Evolutionary conservation across 148 eudicot species (phyloP).

Genomic region (Polygonum aviculare): DNA sequence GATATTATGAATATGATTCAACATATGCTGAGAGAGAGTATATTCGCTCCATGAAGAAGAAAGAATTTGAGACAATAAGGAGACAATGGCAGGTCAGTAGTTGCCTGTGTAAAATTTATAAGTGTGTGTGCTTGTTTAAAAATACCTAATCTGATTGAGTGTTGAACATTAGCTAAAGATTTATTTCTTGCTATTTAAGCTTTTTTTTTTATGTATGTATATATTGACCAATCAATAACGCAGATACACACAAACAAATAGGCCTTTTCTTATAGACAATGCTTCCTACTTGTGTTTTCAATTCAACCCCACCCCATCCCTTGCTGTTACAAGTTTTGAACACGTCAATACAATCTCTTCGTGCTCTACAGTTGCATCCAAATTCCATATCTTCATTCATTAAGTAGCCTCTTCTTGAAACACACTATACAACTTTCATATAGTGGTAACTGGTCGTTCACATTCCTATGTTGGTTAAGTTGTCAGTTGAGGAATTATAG

Average conservation of each 20-base stretch:
- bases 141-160: background rate
- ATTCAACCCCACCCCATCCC: background rate
- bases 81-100: constrained; percentile 76
- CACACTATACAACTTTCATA: background rate
- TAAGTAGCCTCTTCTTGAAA: background rate
- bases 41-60: constrained; percentile 51
- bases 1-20: constrained; percentile 67
- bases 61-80: constrained; percentile 76
- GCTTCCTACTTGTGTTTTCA: background rate
- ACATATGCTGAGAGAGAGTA: constrained; percentile 91
- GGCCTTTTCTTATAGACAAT: background rate
- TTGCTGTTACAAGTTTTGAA: background rate
- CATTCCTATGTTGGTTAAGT: background rate
- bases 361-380: background rate
- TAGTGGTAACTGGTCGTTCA: background rate
- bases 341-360: background rate
- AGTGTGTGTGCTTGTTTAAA: background rate
- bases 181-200: background rate
- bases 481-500: background rate
- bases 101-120: constrained; percentile 15
- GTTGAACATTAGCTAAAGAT: background rate
- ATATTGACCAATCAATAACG: background rate
- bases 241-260: background rate
- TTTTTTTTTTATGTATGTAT: background rate
- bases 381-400: background rate